Percentiles rank a stretch among this genome's conserved stretches.
Conservation (phyloP, 2,329 filamentous ascomycete species). For the Fusarium sp. region DNA sequence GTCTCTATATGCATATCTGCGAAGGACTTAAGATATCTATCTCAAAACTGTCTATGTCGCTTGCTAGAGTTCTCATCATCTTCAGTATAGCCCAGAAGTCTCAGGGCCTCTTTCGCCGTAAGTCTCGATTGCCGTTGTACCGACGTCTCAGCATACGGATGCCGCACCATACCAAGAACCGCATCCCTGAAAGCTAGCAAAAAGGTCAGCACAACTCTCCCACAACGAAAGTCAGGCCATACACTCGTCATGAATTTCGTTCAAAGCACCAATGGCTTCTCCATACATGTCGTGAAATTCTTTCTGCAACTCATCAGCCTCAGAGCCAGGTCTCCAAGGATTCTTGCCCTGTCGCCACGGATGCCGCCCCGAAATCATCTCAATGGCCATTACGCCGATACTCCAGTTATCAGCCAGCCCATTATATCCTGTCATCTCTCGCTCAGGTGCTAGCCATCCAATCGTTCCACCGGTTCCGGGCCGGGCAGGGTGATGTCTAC, state of each 20-base stretch:
- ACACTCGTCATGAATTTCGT: neutral
- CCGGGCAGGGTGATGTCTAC: rapidly evolving
- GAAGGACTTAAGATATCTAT: neutral
- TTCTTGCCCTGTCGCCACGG: neutral
- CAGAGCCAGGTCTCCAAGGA: neutral
- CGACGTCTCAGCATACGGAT: neutral
- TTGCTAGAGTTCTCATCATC: neutral
- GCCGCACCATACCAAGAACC: neutral
- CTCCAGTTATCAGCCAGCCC: neutral
- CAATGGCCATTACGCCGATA: neutral
- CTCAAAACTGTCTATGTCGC: neutral
- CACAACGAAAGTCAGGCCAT: rapidly evolving
- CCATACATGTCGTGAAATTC: neutral
- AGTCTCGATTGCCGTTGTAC: rapidly evolving
- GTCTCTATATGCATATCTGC: too few species aligned
- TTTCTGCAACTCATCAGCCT: neutral
- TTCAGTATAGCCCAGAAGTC: rapidly evolving
- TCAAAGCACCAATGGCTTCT: neutral
- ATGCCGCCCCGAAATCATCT: neutral
- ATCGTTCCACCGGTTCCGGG: neutral
- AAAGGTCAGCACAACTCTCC: rapidly evolving
- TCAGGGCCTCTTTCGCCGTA: neutral
- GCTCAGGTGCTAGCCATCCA: neutral
- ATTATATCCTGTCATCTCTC: neutral
- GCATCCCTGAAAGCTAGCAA: neutral